A percentile compares a stretch with the other conserved stretches of the same genome.
These are phyloP conservation scores for Leptodontidium sp. DNA, from an alignment of 2,329 filamentous ascomycete species.

Conservation along the genomic window DNA sequence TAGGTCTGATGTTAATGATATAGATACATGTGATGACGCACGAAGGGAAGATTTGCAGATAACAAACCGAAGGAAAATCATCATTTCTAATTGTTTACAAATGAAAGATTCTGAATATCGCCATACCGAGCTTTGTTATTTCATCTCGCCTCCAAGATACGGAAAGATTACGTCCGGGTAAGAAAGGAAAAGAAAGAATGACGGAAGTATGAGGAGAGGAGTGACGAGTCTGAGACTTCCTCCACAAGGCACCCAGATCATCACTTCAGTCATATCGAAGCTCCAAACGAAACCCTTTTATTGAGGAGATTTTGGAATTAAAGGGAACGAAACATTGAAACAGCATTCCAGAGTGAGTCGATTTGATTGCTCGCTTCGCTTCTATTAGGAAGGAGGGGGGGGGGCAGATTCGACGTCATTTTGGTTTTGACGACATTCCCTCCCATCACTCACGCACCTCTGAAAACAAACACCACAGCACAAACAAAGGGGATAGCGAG, in stretches of 20 bases:
- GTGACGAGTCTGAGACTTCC: neutral
- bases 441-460: neutral
- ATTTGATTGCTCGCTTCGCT: neutral
- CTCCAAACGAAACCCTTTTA: neutral
- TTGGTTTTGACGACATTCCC: constrained; percentile 9
- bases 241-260: neutral
- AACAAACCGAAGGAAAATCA: neutral
- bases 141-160: neutral
- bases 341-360: neutral
- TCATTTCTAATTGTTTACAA: neutral
- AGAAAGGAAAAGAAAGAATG: neutral
- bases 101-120: neutral
- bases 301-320: constrained; percentile 1
- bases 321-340: neutral
- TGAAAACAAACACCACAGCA: neutral
- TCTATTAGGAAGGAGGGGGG: constrained; percentile 7
- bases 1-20: too few species aligned
- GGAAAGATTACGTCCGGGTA: neutral
- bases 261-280: neutral
- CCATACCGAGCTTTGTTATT: neutral
- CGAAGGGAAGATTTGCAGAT: neutral
- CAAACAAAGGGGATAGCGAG: neutral
- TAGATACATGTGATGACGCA: constrained; percentile 9
- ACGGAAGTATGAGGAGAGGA: neutral
- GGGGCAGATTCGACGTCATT: constrained; percentile 12